Evolutionary conservation across 2,329 filamentous ascomycete genomes (phyloP), one percentile per base, ranked within the genome.

Genomic region (Exophiala aquamarina): DNA sequence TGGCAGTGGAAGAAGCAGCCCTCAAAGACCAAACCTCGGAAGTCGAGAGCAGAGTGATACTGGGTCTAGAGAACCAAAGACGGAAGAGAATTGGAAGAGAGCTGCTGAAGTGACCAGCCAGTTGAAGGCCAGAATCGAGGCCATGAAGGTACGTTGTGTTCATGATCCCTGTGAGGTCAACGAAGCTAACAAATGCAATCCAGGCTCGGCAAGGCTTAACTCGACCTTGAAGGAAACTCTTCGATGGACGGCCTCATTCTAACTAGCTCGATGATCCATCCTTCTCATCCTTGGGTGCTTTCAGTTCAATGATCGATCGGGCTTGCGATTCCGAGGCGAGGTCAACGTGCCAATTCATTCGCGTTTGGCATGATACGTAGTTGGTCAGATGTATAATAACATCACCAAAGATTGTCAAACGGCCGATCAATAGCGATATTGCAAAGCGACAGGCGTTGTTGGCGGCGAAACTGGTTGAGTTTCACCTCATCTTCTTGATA

Each of bases 61-160:
- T 36, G 63, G 52, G 49, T 65, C 56, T 58, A 68, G 59, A 36
- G 47, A 39, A 37, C 66, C 70, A 13, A 79, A 83, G 37, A 83
- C 83, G 1, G 83, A 84, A 14, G 93, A 98, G 72, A 97, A 91
- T 66, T 98, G 93, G 93, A 94, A 91, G 73, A 79, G 93, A 59
- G 93, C 93, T 14, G 93, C 93, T 2, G 93, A 98, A 73, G 93
- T 98, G 48, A 98, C 93, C 44, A 96, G 91, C 69, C 93, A 96
- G 67, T 70, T 98, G 62, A 98, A 97, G 74, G 90, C 92, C 42
- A 83, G 93, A 66, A 98, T 98, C 68, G 93, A 97, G 74, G 87
- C 93, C 76, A 98, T 98, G 93, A 98, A 97, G 78, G 82, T 79
- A 61, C 55, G 73, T 64, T 34, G 29, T 45, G 15, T 26, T 10